Base-by-base conservation (phyloP, 202 grass and related monocot genomes). In the Schoenoplectus triqueter region DNA sequence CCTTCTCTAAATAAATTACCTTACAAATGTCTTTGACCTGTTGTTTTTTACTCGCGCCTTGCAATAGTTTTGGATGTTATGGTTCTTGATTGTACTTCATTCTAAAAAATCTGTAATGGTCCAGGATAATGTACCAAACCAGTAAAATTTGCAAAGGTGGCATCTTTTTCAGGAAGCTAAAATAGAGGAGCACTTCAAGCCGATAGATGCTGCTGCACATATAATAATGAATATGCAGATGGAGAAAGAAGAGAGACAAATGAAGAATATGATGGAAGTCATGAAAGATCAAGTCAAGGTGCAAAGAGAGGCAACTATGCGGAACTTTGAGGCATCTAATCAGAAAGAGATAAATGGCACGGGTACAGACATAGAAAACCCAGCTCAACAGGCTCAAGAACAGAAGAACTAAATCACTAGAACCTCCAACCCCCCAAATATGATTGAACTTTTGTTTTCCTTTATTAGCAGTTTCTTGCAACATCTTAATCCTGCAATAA, bases 131-230 rank as follows among this genome's bases (percentile, higher is more conserved):
- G 11, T 72, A 73, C 21, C 21, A 56, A 54, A 77, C 21, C 1
- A 0, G 55, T 78, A 78, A 42, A 17, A 7, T 78, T 78, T 78
- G 74, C 6, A 78, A 78, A 61, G 57, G 73, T 61, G 21, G 13
- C 59, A 19, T 89, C 48, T 82, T 87, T 85, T 84, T 61, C 84
- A 95, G 96, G 96, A 98, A 88, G 84, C 90, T 75, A 81, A 90
- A 64, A 94, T 98, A 50, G 96, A 98, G 55, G 86, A 94, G 31
- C 93, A 95, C 78, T 98, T 98, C 82, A 92, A 98, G 85, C 93
- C 93, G 52, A 91, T 98, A 39, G 96, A 94, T 85, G 92, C 91
- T 82, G 85, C 85, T 76, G 91, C 90, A 66, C 57, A 98, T 62
- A 90, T 89, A 62, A 86, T 98, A 68, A 88, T 89, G 41, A 84